Evolutionary conservation across 202 grass and related monocot species (phyloP), one percentile per base, ranked within the genome.

Genomic region (Setaria italica): DNA sequence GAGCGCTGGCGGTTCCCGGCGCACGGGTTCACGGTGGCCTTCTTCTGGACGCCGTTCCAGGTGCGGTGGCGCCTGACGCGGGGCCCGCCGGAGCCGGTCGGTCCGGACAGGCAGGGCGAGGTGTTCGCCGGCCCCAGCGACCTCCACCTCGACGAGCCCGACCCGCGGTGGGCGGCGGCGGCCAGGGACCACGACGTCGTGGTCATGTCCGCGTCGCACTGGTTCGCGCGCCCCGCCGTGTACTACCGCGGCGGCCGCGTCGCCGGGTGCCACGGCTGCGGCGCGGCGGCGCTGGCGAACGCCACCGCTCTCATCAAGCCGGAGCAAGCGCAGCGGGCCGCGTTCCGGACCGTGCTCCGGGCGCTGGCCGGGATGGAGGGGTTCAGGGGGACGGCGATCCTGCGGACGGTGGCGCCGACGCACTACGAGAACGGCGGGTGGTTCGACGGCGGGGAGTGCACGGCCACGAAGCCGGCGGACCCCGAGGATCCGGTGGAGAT

Each of bases 41-140:
- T 81, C 88, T 90, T 93, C 82, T 93, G 91, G 91, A 90, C 88
- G 37, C 91, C 88, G 45, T 93, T 85, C 74, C 91, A 54, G 50
- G 71, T 89, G 33, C 71, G 63, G 46, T 89, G 87, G 87, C 77
- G 71, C 45, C 87, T 85, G 6, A 85, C 64, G 45, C 43, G 46
- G 0, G 87, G 82, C 0, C 87, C 82, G 5, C 12, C 70, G 1
- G 45, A 3, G 74, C 83, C 88, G 0, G 62, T 74, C 3, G 78
- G 83, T 1, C 73, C 67, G 0, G 88, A 88, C 17, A 29, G 82
- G 34, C 86, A 86, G 60, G 91, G 88, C 1, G 78, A 89, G 50
- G 86, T 85, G 67, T 78, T 86, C 19, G 72, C 88, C 0, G 85
- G 85, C 0, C 67, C 86, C 25, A 88, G 3, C 74, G 77, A 82